Evolutionary conservation across 768 basidiomycete genomes (phyloP).

Genomic region (Amanita thiersii): DNA sequence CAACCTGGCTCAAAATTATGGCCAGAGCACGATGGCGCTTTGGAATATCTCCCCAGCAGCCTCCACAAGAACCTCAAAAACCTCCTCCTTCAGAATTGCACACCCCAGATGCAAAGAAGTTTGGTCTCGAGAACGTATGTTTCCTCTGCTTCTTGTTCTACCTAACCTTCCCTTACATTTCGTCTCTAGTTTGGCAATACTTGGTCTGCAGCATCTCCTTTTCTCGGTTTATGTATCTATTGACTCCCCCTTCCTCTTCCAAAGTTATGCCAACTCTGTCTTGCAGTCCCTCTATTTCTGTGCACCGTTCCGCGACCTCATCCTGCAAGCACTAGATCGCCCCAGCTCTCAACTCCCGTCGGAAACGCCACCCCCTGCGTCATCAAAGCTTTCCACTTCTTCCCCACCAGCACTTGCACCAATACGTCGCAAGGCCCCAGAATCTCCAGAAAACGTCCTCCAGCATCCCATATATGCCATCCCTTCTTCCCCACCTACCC

Average conservation of each 20-base stretch:
- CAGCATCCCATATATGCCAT: constrained; percentile 32
- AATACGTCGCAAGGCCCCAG: constrained; percentile 39
- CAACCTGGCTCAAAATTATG: constrained; percentile 13
- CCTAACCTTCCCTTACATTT: constrained; percentile 9
- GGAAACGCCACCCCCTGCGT: constrained; percentile 14
- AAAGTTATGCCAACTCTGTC: constrained; percentile 97
- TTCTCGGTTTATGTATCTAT: not conserved
- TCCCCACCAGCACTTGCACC: constrained; percentile 28
- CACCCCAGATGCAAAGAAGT: constrained; percentile 75
- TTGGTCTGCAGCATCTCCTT: constrained; percentile 46
- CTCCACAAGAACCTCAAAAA: constrained; percentile 16
- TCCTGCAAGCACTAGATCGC: constrained; percentile 60
- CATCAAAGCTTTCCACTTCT: constrained; percentile 13
- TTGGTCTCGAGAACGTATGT: constrained; percentile 96
- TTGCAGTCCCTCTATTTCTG: constrained; percentile 96
- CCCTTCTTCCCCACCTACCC: constrained; percentile 56
- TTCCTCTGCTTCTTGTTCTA: constrained; percentile 2
- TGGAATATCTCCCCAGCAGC: constrained; percentile 14
- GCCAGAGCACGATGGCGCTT: constrained; percentile 32
- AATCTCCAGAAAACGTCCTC: constrained; percentile 18
- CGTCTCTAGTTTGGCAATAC: constrained; percentile 86
- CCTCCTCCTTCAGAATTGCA: constrained; percentile 28
- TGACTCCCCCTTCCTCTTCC: constrained; percentile 8
- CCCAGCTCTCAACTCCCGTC: constrained; percentile 30
- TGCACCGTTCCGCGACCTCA: constrained; percentile 83